Conservation (phyloP, 805 yeast genomes). For the Metschnikowia chrysomelidarum region DNA sequence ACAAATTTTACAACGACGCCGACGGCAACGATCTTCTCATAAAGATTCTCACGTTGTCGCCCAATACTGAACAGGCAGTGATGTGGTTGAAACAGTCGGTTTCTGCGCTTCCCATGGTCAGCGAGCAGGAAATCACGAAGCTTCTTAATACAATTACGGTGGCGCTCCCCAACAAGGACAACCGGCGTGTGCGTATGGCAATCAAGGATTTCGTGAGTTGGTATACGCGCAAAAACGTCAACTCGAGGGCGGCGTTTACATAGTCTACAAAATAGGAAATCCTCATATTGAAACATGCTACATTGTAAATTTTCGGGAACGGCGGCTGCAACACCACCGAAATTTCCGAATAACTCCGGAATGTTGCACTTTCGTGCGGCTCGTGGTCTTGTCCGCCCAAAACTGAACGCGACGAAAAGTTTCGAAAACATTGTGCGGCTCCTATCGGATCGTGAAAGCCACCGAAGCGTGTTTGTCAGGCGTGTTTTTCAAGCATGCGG, state of each 20-base stretch:
- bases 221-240: conserved; percentile 76
- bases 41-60: conserved; percentile 54
- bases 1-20: conserved; percentile 66
- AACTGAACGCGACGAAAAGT: too few relatives aligned
- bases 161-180: conserved; percentile 67
- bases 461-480: too few relatives aligned
- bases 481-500: too few relatives aligned
- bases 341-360: too few relatives aligned
- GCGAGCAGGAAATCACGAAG: conserved; percentile 65
- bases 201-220: conserved; percentile 77
- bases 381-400: too few relatives aligned
- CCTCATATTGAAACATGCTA: too few relatives aligned
- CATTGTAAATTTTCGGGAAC: too few relatives aligned
- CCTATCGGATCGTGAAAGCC: too few relatives aligned
- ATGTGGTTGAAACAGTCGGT: conserved; percentile 64
- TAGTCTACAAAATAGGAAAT: too few relatives aligned
- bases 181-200: conserved; percentile 67
- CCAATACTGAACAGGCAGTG: conserved; percentile 42
- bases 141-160: conserved; percentile 54
- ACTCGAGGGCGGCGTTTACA: conserved; percentile 14
- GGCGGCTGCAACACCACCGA: too few relatives aligned
- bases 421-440: too few relatives aligned
- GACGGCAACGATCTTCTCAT: conserved; percentile 76
- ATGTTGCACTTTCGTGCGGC: too few relatives aligned
- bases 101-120: conserved; percentile 59